A percentile compares a stretch with the other conserved stretches of the same genome.
Evolutionary conservation across 1,284 basidiomycete genomes (phyloP).

Genomic region (Trichosporon faecale): DNA sequence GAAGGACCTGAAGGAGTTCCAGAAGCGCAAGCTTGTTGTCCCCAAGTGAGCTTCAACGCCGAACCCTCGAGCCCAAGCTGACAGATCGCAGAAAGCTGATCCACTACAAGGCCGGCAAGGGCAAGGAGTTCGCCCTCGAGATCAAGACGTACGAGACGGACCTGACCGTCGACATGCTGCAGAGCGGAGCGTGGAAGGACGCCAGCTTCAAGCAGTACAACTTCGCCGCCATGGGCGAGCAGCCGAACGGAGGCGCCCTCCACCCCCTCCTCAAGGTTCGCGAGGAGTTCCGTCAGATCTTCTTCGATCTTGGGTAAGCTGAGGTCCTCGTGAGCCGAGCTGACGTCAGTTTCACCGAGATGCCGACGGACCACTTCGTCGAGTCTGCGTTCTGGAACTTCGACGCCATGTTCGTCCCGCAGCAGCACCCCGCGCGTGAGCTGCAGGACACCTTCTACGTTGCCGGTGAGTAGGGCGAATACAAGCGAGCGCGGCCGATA

Average conservation of each 20-base stretch:
- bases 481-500: neutral
- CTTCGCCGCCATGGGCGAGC: constrained; percentile 92
- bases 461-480: constrained; percentile 60
- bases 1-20: constrained; percentile 75
- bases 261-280: constrained; percentile 97
- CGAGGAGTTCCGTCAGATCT: constrained; percentile 96
- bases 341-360: constrained; percentile 97
- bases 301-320: constrained; percentile 99
- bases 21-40: constrained; percentile 79
- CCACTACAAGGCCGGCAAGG: constrained; percentile 89
- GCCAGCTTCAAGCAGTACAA: constrained; percentile 97
- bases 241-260: constrained; percentile 82
- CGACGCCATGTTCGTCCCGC: constrained; percentile 96
- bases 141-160: constrained; percentile 98
- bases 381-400: constrained; percentile 99
- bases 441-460: constrained; percentile 99
- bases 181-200: constrained; percentile 84
- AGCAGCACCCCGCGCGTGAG: constrained; percentile 98
- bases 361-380: constrained; percentile 97
- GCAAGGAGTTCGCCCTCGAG: constrained; percentile 81
- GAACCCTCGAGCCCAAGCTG: constrained; percentile 45
- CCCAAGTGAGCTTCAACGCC: neutral
- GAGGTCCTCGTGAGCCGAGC: too few relatives aligned
- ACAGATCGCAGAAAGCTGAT: constrained; percentile 72
- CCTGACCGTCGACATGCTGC: constrained; percentile 89